Percentiles rank a stretch among this genome's conserved stretches.
Conservation (phyloP, 163 green algal species). For the Scenedesmus sp. region DNA sequence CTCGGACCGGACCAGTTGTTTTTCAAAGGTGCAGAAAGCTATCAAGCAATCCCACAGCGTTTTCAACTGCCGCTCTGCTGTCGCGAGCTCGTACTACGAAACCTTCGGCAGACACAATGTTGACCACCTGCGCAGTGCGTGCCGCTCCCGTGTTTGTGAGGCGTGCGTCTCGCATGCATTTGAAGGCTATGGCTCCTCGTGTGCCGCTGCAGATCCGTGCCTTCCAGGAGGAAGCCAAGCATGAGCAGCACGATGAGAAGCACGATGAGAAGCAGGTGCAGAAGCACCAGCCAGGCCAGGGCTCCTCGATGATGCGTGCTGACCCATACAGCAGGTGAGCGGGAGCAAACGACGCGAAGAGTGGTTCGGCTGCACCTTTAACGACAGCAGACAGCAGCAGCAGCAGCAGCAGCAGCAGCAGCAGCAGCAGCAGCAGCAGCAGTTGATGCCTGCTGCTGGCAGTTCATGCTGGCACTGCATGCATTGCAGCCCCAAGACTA, state of each 20-base stretch:
- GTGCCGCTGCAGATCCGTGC: slow-evolving; percentile 4
- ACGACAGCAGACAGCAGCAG: neutral
- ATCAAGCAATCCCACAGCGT: neutral
- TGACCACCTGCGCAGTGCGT: slow-evolving; percentile 6
- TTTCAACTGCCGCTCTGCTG: neutral
- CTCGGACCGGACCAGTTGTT: neutral
- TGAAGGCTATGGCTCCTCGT: neutral
- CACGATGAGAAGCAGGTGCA: slow-evolving; percentile 9
- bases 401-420: neutral
- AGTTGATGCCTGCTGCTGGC: neutral
- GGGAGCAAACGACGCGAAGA: neutral
- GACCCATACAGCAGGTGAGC: slow-evolving; percentile 17
- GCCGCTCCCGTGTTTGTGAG: neutral
- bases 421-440: neutral
- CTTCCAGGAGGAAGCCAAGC: slow-evolving; percentile 16
- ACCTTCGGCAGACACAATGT: neutral
- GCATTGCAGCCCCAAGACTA: neutral
- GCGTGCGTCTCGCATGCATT: neutral
- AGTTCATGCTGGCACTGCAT: neutral
- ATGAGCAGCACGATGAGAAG: neutral
- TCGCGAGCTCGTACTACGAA: neutral
- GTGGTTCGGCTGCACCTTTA: neutral
- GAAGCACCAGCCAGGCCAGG: slow-evolving; percentile 22
- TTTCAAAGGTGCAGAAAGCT: neutral
- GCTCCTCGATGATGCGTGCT: slow-evolving; percentile 19